phyloP scores from a whole-genome alignment of 371 early-diverging fungal species.

The Syncephalastrum racemosum region DNA sequence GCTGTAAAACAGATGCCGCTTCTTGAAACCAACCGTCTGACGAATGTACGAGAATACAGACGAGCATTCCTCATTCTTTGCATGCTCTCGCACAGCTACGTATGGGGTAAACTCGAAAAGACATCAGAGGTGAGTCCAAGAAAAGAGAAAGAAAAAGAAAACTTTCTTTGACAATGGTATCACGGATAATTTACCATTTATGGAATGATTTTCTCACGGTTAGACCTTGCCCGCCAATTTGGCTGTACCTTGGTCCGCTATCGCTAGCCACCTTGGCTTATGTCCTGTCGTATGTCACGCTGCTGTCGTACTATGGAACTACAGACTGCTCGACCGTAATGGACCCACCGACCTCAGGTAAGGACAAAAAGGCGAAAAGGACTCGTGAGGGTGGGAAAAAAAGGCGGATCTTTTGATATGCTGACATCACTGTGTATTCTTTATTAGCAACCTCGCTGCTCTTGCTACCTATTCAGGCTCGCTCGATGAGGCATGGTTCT shows the following conservation, averaged over 20 bases:
- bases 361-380: conserved; percentile 1
- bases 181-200: conserved; percentile 5
- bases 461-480: conserved; percentile 87
- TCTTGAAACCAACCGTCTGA: conserved; percentile 63
- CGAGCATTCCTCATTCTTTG: conserved; percentile 86
- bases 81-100: conserved; percentile 88
- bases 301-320: conserved; percentile 90
- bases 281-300: conserved; percentile 90
- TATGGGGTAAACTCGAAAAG: conserved; percentile 86
- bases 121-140: conserved; percentile 62
- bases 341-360: conserved; percentile 73
- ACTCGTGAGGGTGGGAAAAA: conserved; percentile 7
- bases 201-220: conserved; percentile 30
- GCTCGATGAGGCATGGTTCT: conserved; percentile 96
- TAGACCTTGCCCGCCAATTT: conserved; percentile 77
- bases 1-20: conserved; percentile 64
- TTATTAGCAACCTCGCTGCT: conserved; percentile 72
- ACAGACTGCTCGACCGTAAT: conserved; percentile 72
- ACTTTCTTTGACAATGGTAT: background rate
- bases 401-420: background rate
- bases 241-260: conserved; percentile 83
- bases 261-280: conserved; percentile 80
- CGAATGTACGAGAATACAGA: conserved; percentile 68
- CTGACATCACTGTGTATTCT: background rate
- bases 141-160: conserved; percentile 1